Evolutionary conservation across 2,329 filamentous ascomycete species (phyloP), one percentile per base, ranked within the genome.

Genomic region (Ceratocystis harringtonii): DNA sequence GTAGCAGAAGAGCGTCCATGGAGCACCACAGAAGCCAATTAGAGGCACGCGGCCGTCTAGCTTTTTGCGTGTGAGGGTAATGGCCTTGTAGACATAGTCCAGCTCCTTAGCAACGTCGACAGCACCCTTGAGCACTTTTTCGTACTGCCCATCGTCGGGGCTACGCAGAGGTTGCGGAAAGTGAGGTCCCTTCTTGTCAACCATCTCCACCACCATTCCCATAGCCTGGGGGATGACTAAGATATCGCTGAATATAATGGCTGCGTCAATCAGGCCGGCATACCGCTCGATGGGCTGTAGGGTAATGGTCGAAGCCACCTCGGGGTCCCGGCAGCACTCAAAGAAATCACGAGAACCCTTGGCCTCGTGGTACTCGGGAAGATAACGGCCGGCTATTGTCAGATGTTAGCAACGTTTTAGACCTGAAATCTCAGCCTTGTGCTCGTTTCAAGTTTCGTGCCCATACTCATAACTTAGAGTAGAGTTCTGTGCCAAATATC

Each of bases 211-310:
- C n/a, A 82, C 81, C 94, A 99, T 99, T 0, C 94, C 94, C 84
- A 99, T 89, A 41, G 94, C 94, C 78, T 99, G 94, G 0, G 94
- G 94, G 69, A 99, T 92, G 58, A 99, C 94, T 45, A 99, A 84
- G 70, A 99, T 99, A 74, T 99, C 94, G 66, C 90, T 96, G 81
- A 99, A 99, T 75, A 99, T 99, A 72, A 99, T 99, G 68, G 94
- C 92, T 32, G 91, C 92, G 75, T 99, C 94, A 71, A 99, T 84
- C 68, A 99, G 86, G 55, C 91, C 92, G 52, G 82, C 86, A 74
- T 86, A 99, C 64, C 94, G 90, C 71, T 96, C 91, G 72, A 99
- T 86, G 64, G 94, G 94, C 76, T 99, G 94, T 32, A 99, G 83
- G 5, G 94, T 99, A 71, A 99, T 79, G 48, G 89, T 95, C 41